Conservation (phyloP, 257 asterid species). For the Coffea eugenioides region DNA sequence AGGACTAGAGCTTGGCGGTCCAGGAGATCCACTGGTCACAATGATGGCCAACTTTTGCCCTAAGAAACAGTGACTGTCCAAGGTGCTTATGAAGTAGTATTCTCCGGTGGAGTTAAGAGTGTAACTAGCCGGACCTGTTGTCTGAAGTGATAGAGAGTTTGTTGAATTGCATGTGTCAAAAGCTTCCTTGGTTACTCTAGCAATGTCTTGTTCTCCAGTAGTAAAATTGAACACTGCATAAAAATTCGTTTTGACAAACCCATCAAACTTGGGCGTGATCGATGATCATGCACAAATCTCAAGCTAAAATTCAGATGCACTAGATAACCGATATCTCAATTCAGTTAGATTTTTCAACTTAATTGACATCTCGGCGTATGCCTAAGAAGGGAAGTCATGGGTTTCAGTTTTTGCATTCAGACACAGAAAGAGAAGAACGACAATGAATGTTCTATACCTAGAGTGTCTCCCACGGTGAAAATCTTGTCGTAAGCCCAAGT, state of each 20-base stretch:
- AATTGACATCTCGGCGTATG: too few relatives aligned
- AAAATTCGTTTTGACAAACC: not conserved
- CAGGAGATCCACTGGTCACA: constrained; percentile 3
- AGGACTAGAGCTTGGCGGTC: constrained; percentile 10
- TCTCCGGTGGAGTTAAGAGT: constrained; percentile 22
- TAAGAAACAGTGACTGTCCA: constrained; percentile 12
- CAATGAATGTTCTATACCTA: not conserved
- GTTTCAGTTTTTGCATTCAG: too few relatives aligned
- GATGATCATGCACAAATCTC: not conserved
- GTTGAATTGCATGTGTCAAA: constrained; percentile 22
- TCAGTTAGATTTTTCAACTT: too few relatives aligned
- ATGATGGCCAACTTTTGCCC: constrained; percentile 24
- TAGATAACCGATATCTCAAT: not conserved
- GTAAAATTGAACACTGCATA: constrained; percentile 26
- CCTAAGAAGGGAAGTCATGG: not conserved
- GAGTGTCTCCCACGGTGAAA: not conserved
- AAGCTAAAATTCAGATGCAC: not conserved
- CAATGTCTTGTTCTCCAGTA: constrained; percentile 22
- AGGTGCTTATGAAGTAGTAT: constrained; percentile 22
- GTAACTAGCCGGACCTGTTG: constrained; percentile 20
- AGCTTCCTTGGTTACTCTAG: constrained; percentile 16
- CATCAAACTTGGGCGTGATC: not conserved
- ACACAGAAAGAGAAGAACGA: not conserved
- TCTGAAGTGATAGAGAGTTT: constrained; percentile 7
- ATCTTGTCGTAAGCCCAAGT: constrained; percentile 6